Conservation (phyloP, 805 yeast genomes). For the Candida silvicultrix region DNA sequence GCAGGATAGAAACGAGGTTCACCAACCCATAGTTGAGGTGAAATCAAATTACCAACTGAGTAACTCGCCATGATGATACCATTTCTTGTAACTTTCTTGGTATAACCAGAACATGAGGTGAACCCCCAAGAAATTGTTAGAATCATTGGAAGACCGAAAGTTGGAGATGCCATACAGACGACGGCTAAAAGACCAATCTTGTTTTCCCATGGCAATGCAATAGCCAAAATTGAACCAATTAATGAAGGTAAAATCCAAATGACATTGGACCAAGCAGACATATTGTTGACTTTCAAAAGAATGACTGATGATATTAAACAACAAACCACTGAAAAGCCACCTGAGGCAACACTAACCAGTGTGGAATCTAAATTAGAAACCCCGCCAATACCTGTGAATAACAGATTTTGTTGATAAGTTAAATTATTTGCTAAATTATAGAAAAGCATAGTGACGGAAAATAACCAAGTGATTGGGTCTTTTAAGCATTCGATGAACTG, state of each 20-base stretch:
- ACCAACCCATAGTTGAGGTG: constrained; percentile 53
- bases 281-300: constrained; percentile 27
- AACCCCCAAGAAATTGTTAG: constrained; percentile 29
- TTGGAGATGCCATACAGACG: constrained; percentile 39
- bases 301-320: constrained; percentile 31
- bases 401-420: constrained; percentile 44
- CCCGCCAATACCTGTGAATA: constrained; percentile 41
- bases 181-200: constrained; percentile 41
- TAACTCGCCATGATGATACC: constrained; percentile 38
- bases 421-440: constrained; percentile 47
- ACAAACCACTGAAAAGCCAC: constrained; percentile 39
- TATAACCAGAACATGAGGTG: constrained; percentile 38
- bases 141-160: constrained; percentile 37
- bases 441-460: constrained; percentile 31
- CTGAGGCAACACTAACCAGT: constrained; percentile 46
- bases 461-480: constrained; percentile 36
- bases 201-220: constrained; percentile 36
- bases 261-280: constrained; percentile 31
- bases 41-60: constrained; percentile 42
- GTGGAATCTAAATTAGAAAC: constrained; percentile 39
- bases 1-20: constrained; percentile 40
- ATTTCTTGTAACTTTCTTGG: constrained; percentile 43
- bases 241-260: constrained; percentile 37
- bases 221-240: constrained; percentile 39
- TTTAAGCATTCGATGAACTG: constrained; percentile 38